A percentile compares a stretch with the other conserved stretches of the same genome.
Conservation (phyloP, 2,329 filamentous ascomycete genomes). For the Cercospora nicotianae region DNA sequence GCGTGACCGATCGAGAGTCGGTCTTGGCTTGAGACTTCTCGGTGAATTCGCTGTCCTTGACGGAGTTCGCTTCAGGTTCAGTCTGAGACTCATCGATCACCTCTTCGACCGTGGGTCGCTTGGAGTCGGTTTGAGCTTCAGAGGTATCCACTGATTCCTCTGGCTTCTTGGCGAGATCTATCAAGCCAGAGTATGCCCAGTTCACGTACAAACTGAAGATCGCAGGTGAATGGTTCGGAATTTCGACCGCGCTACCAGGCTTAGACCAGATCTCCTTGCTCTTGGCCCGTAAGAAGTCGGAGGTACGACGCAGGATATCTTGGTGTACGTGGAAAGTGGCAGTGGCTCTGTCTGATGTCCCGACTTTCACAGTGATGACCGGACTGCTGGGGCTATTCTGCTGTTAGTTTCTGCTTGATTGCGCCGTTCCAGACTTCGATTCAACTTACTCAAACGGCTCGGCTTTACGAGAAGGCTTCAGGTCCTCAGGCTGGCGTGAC, state of each 20-base stretch:
- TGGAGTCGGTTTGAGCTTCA: not conserved
- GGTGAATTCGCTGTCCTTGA: not conserved
- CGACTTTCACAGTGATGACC: not conserved
- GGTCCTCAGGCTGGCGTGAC: not conserved
- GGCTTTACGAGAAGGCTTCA: not conserved
- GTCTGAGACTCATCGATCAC: not conserved
- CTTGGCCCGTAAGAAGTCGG: not conserved
- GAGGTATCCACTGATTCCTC: not conserved
- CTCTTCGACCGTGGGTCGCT: not conserved
- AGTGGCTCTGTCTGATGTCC: not conserved
- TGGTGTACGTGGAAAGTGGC: not conserved
- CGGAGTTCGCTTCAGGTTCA: not conserved
- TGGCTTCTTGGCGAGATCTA: not conserved
- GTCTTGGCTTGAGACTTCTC: too few species aligned
- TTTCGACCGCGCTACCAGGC: not conserved
- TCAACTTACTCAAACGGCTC: not conserved
- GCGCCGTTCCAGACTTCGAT: not conserved
- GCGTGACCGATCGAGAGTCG: not conserved
- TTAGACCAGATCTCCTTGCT: constrained; percentile 3
- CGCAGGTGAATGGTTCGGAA: not conserved
- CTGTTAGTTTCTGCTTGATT: not conserved
- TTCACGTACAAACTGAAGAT: constrained; percentile 3
- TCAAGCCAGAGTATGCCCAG: constrained; percentile 1
- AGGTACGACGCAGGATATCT: not conserved
- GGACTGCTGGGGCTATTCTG: not conserved